These are phyloP conservation scores for Fusarium staphyleae DNA, from an alignment of 2,329 filamentous ascomycete species.

Conservation along the genomic window DNA sequence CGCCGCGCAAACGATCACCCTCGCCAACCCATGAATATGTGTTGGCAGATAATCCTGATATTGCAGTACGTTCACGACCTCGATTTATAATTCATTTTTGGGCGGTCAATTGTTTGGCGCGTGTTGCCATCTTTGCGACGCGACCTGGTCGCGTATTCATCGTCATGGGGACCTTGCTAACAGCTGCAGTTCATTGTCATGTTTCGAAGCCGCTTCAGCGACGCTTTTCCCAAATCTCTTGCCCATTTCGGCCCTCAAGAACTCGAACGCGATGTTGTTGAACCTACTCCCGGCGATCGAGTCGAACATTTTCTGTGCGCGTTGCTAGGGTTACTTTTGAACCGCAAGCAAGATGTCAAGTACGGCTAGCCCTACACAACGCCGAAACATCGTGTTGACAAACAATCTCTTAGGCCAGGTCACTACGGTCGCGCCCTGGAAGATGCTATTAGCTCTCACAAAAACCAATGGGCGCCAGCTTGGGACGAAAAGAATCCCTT, in stretches of 20 bases:
- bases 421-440: slow-evolving; percentile 94
- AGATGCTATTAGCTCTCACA: slow-evolving; percentile 86
- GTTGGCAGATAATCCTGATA: slow-evolving; percentile 87
- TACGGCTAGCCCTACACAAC: slow-evolving; percentile 58
- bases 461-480: slow-evolving; percentile 82
- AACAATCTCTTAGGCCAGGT: slow-evolving; percentile 68
- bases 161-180: slow-evolving; percentile 45
- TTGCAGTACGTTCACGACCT: slow-evolving; percentile 78
- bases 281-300: slow-evolving; percentile 79
- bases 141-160: slow-evolving; percentile 59
- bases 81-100: slow-evolving; percentile 23
- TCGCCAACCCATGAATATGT: slow-evolving; percentile 92
- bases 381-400: slow-evolving; percentile 21
- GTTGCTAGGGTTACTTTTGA: slow-evolving; percentile 84
- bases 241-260: slow-evolving; percentile 94
- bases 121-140: slow-evolving; percentile 53
- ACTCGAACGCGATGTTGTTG: slow-evolving; percentile 84
- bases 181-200: slow-evolving; percentile 88
- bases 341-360: slow-evolving; percentile 99
- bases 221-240: slow-evolving; percentile 86
- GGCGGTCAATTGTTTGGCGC: slow-evolving; percentile 44
- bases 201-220: slow-evolving; percentile 93
- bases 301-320: slow-evolving; percentile 90
- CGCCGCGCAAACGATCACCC: slow-evolving; percentile 78
- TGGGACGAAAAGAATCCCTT: slow-evolving; percentile 89